Evolutionary conservation across 371 early-diverging fungal species (phyloP).

Genomic region (Rhizomucor miehei): DNA sequence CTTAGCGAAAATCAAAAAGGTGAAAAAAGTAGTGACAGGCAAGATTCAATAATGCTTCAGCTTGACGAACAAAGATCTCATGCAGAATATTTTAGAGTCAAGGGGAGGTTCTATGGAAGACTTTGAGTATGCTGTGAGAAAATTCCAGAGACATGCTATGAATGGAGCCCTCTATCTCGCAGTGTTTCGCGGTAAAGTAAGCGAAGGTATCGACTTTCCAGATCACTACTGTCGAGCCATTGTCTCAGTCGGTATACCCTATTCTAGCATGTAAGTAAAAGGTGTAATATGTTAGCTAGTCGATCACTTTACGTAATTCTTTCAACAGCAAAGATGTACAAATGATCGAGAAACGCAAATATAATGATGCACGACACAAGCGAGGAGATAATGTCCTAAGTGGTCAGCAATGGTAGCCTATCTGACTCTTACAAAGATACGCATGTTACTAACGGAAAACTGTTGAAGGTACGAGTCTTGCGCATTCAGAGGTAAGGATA

Average conservation of each 20-base stretch:
- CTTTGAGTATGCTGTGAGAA: no score
- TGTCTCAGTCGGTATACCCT: constrained; percentile 90
- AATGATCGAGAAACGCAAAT: constrained; percentile 15
- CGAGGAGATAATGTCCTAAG: constrained; percentile 34
- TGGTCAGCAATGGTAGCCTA: neutral
- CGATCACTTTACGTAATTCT: neutral
- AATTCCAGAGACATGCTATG: constrained; percentile 3
- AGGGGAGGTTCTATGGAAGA: constrained; percentile 47
- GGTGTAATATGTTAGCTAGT: no score
- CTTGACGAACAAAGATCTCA: no score
- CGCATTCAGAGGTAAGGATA: constrained; percentile 75
- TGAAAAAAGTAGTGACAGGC: constrained; percentile 36
- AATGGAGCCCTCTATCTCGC: constrained; percentile 30
- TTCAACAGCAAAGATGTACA: neutral
- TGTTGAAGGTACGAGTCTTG: constrained; percentile 80
- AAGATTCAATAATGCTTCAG: constrained; percentile 16
- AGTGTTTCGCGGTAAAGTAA: constrained; percentile 87
- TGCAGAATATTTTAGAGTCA: no score
- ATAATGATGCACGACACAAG: constrained; percentile 36
- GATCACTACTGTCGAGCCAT: constrained; percentile 89
- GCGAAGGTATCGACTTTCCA: constrained; percentile 95
- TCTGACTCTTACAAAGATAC: no score
- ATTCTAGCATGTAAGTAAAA: constrained; percentile 55
- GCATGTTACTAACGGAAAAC: no score
- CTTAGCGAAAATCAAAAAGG: neutral